These are phyloP conservation scores for Barnettozyma vustinii DNA, from an alignment of 805 yeast genomes.

Conservation along the genomic window DNA sequence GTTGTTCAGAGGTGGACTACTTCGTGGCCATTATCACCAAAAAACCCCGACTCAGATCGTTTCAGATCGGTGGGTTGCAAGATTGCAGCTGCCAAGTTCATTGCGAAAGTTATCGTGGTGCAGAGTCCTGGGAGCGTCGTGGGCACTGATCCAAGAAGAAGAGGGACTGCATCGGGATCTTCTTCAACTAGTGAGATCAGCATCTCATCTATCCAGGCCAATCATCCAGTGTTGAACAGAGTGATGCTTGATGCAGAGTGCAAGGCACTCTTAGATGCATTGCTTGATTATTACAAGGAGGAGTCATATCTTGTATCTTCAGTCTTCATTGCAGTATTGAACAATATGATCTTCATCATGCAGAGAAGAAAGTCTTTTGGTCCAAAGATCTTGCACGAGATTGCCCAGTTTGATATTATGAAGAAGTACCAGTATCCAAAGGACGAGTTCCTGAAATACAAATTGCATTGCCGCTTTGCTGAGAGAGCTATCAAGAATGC, in stretches of 20 bases:
- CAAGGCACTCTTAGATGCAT: conserved; percentile 56
- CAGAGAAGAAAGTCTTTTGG: conserved; percentile 60
- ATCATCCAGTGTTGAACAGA: conserved; percentile 61
- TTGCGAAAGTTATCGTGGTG: conserved; percentile 50
- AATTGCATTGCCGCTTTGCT: conserved; percentile 54
- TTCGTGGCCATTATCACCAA: conserved; percentile 45
- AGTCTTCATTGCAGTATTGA: conserved; percentile 60
- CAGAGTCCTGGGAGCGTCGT: conserved; percentile 39
- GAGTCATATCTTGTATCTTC: conserved; percentile 53
- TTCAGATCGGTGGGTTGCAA: conserved; percentile 51
- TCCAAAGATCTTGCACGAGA: conserved; percentile 48
- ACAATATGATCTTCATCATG: conserved; percentile 57
- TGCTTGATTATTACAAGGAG: conserved; percentile 51
- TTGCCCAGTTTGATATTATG: conserved; percentile 59
- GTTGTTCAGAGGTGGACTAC: conserved; percentile 60
- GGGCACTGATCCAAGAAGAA: conserved; percentile 23
- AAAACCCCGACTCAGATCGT: conserved; percentile 22
- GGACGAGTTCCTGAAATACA: conserved; percentile 35
- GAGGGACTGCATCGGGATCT: conserved; percentile 6
- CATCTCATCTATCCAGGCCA: conserved; percentile 23
- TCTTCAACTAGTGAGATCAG: conserved; percentile 19
- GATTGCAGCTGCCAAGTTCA: conserved; percentile 68
- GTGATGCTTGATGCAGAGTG: conserved; percentile 64
- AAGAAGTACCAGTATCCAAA: conserved; percentile 44
- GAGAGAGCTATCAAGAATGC: conserved; percentile 52